Evolutionary conservation across 2,329 filamentous ascomycete genomes (phyloP), one percentile per base, ranked within the genome.

Genomic region (Penicillium italicum): DNA sequence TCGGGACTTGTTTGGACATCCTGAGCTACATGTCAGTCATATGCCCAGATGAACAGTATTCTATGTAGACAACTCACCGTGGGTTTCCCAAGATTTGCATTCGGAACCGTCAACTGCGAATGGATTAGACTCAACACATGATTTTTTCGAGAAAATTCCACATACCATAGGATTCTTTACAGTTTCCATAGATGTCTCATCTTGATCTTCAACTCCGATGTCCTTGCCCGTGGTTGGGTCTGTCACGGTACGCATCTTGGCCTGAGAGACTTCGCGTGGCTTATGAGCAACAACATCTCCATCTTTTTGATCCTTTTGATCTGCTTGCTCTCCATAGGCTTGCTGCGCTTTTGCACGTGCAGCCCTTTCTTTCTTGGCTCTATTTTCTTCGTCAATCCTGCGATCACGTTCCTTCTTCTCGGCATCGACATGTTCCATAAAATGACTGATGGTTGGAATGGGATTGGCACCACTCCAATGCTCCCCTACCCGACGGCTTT

Each of bases 191-290:
- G 88, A 85, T 43, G 87, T 81, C 51, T 86, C 80, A 66, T 89
- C 84, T 20, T 89, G 85, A 74, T 96, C 90, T 63, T 91, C 89
- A 60, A 97, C 96, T 60, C 89, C 83, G 20, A 97, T 89, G 61
- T 96, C 82, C 49, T 85, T 88, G 20, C 91, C 91, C 0, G 93
- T 97, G 0, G 90, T 90, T 0, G 93, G 93, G 70, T 97, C 93
- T 1, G 89, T 91, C 42, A 96, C 92, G 3, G 69, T 77, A 62
- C 86, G 82, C 59, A 81, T 74, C 53, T 79, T 75, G 9, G 75
- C 73, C 52, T 70, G 66, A 16, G 74, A 68, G n/a, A 72, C 68
- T 52, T 77, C 71, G 47, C 77, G 73, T 46, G 77, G 73, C 61
- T 79, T 67, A 66, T 85, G 81, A 42, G 79, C 75, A 46, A 77